Evolutionary conservation across 2,329 filamentous ascomycete species (phyloP), one percentile per base, ranked within the genome.

Genomic region (Neospermospora avenae): DNA sequence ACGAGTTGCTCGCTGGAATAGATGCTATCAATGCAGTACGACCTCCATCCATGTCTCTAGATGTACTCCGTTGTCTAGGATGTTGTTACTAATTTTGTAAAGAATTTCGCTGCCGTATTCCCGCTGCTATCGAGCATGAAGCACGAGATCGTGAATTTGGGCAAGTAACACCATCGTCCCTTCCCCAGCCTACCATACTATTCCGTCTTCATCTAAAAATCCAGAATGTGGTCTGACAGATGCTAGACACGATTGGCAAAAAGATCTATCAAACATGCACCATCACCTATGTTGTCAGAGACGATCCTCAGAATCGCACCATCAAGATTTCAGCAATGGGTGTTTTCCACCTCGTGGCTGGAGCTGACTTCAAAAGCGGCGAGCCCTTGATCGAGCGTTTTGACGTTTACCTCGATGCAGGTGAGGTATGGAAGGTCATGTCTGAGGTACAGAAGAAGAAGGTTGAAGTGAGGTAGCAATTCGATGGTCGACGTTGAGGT

Each of bases 251-350:
- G 7, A 55, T 44, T 14, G n/a, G 16, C 25, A 44, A 35, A 2
- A 31, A 49, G 41, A 59, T 54, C 16, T 34, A 55, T 22, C 45
- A 42, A 31, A 44, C 22, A 22, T 60, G 59, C 28, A 58, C 35
- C 11, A 65, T 67, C 20, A 60, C 55, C 7, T 67, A 66, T 52
- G 48, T 58, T 2, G 58, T 65, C 1, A 56, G 59, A 28, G 46
- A 61, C 49, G 64, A 67, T 52, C 55, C 58, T n/a, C 55, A 65
- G 18, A 45, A 55, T 3, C 60, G 58, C 25, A 34, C 48, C 5
- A 55, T 66, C 14, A 62, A 25, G 14, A 57, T 67, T 11, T 60
- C 58, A 14, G 61, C 59, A 3, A 49, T 63, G 24, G 60, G 34
- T 8, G 46, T 61, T 4, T 61, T 65, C 25, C 34, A 44, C 16